Conservation (phyloP, 2,329 filamentous ascomycete genomes). For the Fusarium kyushuense region DNA sequence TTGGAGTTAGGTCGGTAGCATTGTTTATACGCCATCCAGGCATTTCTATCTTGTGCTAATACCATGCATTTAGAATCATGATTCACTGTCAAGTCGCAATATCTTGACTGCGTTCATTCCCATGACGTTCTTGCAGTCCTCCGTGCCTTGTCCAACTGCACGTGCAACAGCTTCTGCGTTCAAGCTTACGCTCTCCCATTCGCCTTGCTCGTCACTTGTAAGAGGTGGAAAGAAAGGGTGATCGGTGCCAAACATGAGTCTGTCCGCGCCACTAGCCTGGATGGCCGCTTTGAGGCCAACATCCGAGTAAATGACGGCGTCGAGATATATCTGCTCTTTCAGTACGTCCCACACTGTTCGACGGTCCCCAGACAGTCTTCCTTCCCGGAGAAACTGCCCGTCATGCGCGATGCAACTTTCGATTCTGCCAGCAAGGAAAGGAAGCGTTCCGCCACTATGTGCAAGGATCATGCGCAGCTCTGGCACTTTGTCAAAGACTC, state of each 20-base stretch:
- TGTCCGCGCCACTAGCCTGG: conserved; percentile 73
- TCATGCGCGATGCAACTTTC: conserved; percentile 91
- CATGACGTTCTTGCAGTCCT: conserved; percentile 65
- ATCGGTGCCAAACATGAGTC: conserved; percentile 84
- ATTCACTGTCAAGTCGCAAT: conserved; percentile 53
- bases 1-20: conserved; percentile 37
- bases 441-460: conserved; percentile 88
- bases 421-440: conserved; percentile 88
- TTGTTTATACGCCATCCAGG: conserved; percentile 29
- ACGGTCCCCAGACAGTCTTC: conserved; percentile 63
- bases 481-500: conserved; percentile 82
- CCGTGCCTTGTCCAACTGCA: conserved; percentile 61
- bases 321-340: conserved; percentile 83
- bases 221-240: conserved; percentile 88
- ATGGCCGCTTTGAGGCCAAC: conserved; percentile 79
- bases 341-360: conserved; percentile 68
- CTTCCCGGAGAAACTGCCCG: conserved; percentile 75
- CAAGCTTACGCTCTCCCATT: conserved; percentile 76
- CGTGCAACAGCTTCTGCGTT: conserved; percentile 65
- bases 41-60: conserved; percentile 40
- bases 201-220: conserved; percentile 68
- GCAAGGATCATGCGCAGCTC: conserved; percentile 81
- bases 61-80: conserved; percentile 36
- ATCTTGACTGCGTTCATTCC: conserved; percentile 70
- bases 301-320: conserved; percentile 86